phyloP scores from a whole-genome alignment of 2,329 filamentous ascomycete species.

The Keithomyces neogunnii region DNA sequence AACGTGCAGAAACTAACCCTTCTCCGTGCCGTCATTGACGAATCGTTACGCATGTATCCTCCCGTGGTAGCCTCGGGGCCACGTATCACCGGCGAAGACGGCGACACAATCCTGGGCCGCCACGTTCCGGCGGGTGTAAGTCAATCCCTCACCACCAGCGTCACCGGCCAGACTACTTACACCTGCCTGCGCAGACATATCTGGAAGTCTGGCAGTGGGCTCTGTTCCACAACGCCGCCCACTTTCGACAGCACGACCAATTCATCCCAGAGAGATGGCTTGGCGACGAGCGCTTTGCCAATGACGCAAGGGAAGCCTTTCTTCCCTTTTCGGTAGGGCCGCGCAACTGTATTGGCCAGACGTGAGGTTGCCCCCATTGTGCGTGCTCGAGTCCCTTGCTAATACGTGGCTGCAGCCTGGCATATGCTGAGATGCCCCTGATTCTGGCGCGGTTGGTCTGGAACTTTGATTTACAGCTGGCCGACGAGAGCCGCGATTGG shows the following conservation, averaged over 20 bases:
- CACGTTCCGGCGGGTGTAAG: no score
- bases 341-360: constrained; percentile 22
- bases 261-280: background rate
- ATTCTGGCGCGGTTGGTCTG: constrained; percentile 18
- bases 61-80: background rate
- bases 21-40: background rate
- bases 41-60: background rate
- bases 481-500: no score
- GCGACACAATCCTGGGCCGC: no score
- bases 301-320: constrained; percentile 10
- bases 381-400: no score
- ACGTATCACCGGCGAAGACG: background rate
- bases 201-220: background rate
- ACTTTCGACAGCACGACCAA: background rate
- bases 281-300: background rate
- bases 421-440: constrained; percentile 21
- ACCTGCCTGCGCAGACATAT: no score
- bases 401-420: constrained; percentile 10
- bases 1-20: background rate
- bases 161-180: no score
- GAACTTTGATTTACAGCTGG: constrained; percentile 14
- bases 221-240: background rate
- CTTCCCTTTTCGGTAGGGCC: constrained; percentile 22
- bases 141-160: no score
- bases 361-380: no score